These are phyloP conservation scores for Diaporthe ampelina DNA, from an alignment of 2,329 filamentous ascomycete genomes.

Conservation along the genomic window DNA sequence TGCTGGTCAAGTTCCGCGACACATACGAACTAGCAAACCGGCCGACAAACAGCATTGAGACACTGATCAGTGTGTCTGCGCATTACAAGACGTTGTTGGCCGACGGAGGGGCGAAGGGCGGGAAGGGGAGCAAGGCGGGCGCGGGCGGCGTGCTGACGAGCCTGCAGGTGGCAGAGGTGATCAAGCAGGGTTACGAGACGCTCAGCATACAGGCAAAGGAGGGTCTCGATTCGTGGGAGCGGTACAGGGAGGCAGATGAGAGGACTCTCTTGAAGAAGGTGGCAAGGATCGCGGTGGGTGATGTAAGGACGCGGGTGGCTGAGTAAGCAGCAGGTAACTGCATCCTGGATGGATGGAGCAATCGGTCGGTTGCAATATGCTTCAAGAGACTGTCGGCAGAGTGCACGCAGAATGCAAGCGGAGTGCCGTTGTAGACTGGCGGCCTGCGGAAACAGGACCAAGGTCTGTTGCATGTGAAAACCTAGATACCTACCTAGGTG, in stretches of 20 bases:
- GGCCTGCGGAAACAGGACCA: not conserved
- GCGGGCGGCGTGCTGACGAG: slow-evolving; percentile 81
- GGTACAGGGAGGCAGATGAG: slow-evolving; percentile 89
- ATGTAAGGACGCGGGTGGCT: slow-evolving; percentile 67
- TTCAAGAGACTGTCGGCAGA: not conserved
- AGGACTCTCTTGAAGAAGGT: slow-evolving; percentile 89
- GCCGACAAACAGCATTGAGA: slow-evolving; percentile 81
- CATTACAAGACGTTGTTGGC: slow-evolving; percentile 91
- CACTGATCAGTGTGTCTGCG: slow-evolving; percentile 82
- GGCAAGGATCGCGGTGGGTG: slow-evolving; percentile 80
- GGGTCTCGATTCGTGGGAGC: slow-evolving; percentile 87
- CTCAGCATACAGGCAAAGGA: slow-evolving; percentile 91
- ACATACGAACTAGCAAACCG: slow-evolving; percentile 75
- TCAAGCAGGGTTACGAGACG: slow-evolving; percentile 97
- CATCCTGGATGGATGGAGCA: not conserved
- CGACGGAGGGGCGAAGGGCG: slow-evolving; percentile 62
- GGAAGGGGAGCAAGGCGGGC: slow-evolving; percentile 57
- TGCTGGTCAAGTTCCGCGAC: slow-evolving; percentile 84
- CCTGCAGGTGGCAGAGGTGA: slow-evolving; percentile 87
- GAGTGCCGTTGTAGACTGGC: not conserved
- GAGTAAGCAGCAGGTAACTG: slow-evolving; percentile 44
- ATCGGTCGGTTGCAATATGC: not conserved
- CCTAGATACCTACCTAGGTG: not conserved
- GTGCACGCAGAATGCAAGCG: not conserved
- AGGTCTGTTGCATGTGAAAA: not conserved